phyloP scores from a whole-genome alignment of 31 red algal genomes.

The Odonthalia washingtoniensis region DNA sequence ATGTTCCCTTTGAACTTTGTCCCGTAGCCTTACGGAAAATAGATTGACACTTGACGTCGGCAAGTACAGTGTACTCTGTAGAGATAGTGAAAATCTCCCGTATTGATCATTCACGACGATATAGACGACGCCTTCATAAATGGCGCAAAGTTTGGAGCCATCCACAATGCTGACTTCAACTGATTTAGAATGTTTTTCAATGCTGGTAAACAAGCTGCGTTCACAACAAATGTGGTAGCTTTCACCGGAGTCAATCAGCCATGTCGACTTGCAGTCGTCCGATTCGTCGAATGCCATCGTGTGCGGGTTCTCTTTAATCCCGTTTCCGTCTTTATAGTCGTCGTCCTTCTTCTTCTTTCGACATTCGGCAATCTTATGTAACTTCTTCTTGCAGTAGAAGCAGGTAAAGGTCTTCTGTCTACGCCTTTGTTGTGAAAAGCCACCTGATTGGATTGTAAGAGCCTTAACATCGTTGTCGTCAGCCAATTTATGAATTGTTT shows the following conservation, averaged over 20 bases:
- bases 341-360: not conserved
- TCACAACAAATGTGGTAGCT: not conserved
- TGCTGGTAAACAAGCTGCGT: not conserved
- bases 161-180: slow-evolving; percentile 20
- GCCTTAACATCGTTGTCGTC: not conserved
- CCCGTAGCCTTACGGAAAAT: slow-evolving; percentile 17
- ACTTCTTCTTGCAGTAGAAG: not conserved
- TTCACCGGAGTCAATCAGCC: not conserved
- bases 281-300: not conserved
- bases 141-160: not conserved
- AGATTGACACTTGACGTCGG: slow-evolving; percentile 10
- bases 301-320: not conserved
- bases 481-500: not conserved
- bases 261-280: not conserved
- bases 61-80: slow-evolving; percentile 17
- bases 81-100: not conserved
- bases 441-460: not conserved
- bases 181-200: not conserved
- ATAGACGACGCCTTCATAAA: not conserved
- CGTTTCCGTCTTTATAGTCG: not conserved
- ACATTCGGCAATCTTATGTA: not conserved
- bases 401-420: not conserved
- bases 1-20: not conserved
- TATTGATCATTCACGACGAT: not conserved
- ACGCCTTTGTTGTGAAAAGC: not conserved